These are phyloP conservation scores for Porpolomopsis calyptriformis DNA, from an alignment of 768 basidiomycete species.

Conservation along the genomic window DNA sequence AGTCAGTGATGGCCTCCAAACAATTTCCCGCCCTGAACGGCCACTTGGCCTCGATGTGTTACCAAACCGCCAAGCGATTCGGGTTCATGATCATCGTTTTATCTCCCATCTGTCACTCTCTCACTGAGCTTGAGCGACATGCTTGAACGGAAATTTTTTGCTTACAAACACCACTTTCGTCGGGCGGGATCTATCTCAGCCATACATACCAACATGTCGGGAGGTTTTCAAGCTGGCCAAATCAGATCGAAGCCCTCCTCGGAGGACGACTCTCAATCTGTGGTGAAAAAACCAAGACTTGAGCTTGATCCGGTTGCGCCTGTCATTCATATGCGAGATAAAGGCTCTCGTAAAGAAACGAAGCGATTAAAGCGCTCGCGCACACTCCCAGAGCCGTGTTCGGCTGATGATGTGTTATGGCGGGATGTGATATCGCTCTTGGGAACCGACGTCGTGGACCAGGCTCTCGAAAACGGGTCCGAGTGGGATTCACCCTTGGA, in stretches of 20 bases:
- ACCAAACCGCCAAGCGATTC: too few relatives aligned
- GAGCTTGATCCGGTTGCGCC: too few relatives aligned
- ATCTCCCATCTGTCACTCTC: too few relatives aligned
- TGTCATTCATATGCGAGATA: neutral
- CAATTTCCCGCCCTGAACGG: too few relatives aligned
- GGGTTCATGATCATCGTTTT: too few relatives aligned
- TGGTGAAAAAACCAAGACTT: slow-evolving; percentile 21
- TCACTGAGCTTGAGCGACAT: too few relatives aligned
- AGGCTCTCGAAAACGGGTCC: slow-evolving; percentile 33
- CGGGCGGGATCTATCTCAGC: too few relatives aligned
- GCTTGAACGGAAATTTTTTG: too few relatives aligned
- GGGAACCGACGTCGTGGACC: slow-evolving; percentile 46
- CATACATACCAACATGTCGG: slow-evolving; percentile 1
- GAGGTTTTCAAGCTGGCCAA: slow-evolving; percentile 11
- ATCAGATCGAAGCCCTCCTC: slow-evolving; percentile 9
- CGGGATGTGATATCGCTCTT: slow-evolving; percentile 61
- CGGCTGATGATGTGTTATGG: slow-evolving; percentile 65
- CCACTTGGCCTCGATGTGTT: too few relatives aligned
- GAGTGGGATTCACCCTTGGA: slow-evolving; percentile 54
- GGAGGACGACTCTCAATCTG: slow-evolving; percentile 13
- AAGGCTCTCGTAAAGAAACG: slow-evolving; percentile 18
- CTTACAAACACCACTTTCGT: too few relatives aligned
- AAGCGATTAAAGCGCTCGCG: slow-evolving; percentile 24
- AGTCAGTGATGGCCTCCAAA: too few relatives aligned
- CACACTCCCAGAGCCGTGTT: slow-evolving; percentile 49